These are phyloP conservation scores for Penicillium sp. DNA, from an alignment of 2,329 filamentous ascomycete species.

Conservation along the genomic window DNA sequence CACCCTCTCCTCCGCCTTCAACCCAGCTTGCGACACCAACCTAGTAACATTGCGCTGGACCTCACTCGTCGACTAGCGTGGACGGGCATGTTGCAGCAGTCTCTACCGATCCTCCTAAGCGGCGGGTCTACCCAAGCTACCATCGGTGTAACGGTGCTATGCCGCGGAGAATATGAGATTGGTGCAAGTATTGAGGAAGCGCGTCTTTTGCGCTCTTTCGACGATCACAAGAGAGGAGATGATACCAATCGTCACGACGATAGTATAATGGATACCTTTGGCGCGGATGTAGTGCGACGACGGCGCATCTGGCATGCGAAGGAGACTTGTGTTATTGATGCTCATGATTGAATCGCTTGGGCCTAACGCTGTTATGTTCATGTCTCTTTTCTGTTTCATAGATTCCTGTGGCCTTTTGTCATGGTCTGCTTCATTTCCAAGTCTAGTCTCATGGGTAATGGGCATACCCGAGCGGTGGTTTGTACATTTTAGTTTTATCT, in stretches of 20 bases:
- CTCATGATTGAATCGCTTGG: constrained; percentile 19
- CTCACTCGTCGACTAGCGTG: constrained; percentile 78
- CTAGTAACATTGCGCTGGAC: constrained; percentile 71
- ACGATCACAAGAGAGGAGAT: constrained; percentile 13
- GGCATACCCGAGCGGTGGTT: constrained; percentile 1
- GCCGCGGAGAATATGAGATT: constrained; percentile 78
- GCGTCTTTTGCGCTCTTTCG: constrained; percentile 44
- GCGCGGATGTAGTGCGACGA: constrained; percentile 38
- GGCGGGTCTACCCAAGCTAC: constrained; percentile 60
- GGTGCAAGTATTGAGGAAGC: constrained; percentile 79
- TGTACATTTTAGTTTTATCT: constrained; percentile 3
- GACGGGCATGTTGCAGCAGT: constrained; percentile 79
- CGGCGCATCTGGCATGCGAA: constrained; percentile 46
- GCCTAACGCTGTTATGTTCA: constrained; percentile 13
- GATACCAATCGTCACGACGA: constrained; percentile 25
- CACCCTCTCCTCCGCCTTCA: constrained; percentile 72
- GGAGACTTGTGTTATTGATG: constrained; percentile 47
- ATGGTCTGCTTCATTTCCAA: background rate
- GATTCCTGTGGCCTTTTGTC: background rate
- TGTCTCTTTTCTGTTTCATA: constrained; percentile 2
- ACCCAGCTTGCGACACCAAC: constrained; percentile 71
- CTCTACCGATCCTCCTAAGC: constrained; percentile 62
- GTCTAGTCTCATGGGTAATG: constrained; percentile 6
- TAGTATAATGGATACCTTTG: constrained; percentile 39
- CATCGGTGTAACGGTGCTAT: constrained; percentile 72